Base-by-base conservation (phyloP, 257 asterid species). In the Thymus mandschuricus region DNA sequence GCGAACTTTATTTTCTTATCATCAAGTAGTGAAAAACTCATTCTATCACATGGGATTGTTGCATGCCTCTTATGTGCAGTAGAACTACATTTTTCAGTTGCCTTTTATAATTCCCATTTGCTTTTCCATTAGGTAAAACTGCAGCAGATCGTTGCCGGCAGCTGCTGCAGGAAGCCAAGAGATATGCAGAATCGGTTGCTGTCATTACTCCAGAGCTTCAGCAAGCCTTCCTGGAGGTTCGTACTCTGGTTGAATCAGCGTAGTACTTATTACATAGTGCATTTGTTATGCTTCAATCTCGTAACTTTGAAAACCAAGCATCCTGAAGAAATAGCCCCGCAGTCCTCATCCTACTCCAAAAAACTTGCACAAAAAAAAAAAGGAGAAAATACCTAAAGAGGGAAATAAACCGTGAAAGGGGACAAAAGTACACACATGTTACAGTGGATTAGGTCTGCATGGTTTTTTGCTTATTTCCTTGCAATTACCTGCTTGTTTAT, bases 171-270 rank as follows among this genome's bases (percentile, higher is more conserved):
- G 85, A 38, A 71, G 95, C 97, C 82, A 83, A 84, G 86, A 78
- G 74, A 70, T 60, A 71, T 72, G 99, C 99, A 43, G 89, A 94
- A 69, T 87, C 95, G 58, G 77, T 87, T 75, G 92, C 95, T 60
- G 35, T 68, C 57, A 69, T 94, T 56, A 89, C 97, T 75, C 82
- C 87, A 48, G 92, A 85, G 72, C 92, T 88, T 67, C 63, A 84
- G 83, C 78, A 76, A 76, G 92, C 95, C 46, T 94, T 94, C 82
- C 76, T 79, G 66, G 87, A 94, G 98, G 98, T 93, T 79, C 50
- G 85, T 60, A 60, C 73, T 58, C 69, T 60, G 65, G 77, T 73
- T 75, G 64, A 56, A 10, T 57, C 58, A 60, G 29, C 46, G 27
- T n/a, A 56, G 68, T 68, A 12, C 29, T 61, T n/a, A 35, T 65